Percentiles rank a stretch among this genome's conserved stretches.
Conservation (phyloP, 192 early-diverging fungal species). For the Funneliformis mosseae region DNA sequence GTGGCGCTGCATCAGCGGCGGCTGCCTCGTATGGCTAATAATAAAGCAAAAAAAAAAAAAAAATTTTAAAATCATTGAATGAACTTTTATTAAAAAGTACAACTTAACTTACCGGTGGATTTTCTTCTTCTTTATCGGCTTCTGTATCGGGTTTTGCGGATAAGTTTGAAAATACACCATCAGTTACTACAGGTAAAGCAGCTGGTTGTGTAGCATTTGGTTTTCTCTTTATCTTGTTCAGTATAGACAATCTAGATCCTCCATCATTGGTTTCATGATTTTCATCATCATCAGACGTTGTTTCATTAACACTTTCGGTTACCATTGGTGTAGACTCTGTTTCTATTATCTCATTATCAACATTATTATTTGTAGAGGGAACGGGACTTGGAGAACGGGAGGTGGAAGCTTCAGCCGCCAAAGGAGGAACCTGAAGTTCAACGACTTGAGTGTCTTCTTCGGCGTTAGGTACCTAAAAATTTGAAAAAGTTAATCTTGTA, state of each 20-base stretch:
- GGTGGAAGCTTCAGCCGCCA: neutral
- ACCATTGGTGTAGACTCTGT: conserved; percentile 29
- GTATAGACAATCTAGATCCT: conserved; percentile 8
- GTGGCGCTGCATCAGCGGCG: conserved; percentile 70
- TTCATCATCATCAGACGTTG: neutral
- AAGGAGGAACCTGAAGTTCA: conserved; percentile 20
- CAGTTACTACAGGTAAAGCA: conserved; percentile 43
- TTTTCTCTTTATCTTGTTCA: conserved; percentile 21
- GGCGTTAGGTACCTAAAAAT: conserved; percentile 15
- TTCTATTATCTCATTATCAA: conserved; percentile 18
- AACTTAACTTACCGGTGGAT: conserved; percentile 55
- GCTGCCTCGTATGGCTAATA: conserved; percentile 72
- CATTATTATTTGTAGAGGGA: neutral
- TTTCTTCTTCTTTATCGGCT: conserved; percentile 51
- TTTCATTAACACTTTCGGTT: neutral
- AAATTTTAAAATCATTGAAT: conserved; percentile 34
- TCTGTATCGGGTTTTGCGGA: conserved; percentile 59
- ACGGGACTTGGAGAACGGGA: conserved; percentile 13
- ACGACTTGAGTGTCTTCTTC: conserved; percentile 27
- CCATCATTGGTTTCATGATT: conserved; percentile 8
- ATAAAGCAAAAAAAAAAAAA: neutral
- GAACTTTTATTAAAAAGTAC: conserved; percentile 40
- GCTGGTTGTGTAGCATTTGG: conserved; percentile 26
- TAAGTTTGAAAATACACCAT: conserved; percentile 62
- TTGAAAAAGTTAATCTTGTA: neutral